phyloP scores from a whole-genome alignment of 192 early-diverging fungal genomes.

The Funneliformis mosseae region DNA sequence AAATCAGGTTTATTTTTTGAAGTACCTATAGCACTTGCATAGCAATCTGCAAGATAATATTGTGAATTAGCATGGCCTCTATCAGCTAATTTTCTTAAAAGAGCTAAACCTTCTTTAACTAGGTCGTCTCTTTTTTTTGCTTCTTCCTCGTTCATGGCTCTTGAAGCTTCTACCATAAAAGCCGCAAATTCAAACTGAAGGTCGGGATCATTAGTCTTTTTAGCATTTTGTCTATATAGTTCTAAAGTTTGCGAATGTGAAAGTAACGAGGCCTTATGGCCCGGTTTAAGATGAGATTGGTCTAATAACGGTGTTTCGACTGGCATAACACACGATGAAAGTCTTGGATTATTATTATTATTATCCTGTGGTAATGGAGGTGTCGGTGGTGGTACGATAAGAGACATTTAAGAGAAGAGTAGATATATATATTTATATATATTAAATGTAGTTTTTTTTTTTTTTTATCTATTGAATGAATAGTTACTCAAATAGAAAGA shows the following conservation, averaged over 20 bases:
- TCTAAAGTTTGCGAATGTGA: constrained; percentile 59
- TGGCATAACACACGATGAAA: not conserved
- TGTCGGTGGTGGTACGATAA: not conserved
- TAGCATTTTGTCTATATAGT: constrained; percentile 66
- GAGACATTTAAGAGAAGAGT: not conserved
- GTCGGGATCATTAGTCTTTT: constrained; percentile 63
- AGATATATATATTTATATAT: not conserved
- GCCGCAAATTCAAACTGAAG: constrained; percentile 72
- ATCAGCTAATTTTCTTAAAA: constrained; percentile 61
- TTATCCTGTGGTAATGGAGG: not conserved
- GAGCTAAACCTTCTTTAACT: constrained; percentile 68
- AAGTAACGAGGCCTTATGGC: constrained; percentile 56
- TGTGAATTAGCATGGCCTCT: constrained; percentile 70
- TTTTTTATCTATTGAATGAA: no score
- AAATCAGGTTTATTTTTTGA: constrained; percentile 66
- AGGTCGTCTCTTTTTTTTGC: constrained; percentile 51
- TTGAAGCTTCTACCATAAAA: constrained; percentile 63
- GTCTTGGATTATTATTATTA: not conserved
- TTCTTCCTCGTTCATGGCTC: constrained; percentile 48
- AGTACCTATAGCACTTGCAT: constrained; percentile 65
- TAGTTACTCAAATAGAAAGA: no score
- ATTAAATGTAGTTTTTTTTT: no score
- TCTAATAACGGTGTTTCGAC: constrained; percentile 38
- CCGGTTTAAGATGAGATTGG: constrained; percentile 63
- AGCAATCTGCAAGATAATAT: constrained; percentile 68